These are phyloP conservation scores for Fusarium compactum DNA, from an alignment of 2,329 filamentous ascomycete species.

Conservation along the genomic window DNA sequence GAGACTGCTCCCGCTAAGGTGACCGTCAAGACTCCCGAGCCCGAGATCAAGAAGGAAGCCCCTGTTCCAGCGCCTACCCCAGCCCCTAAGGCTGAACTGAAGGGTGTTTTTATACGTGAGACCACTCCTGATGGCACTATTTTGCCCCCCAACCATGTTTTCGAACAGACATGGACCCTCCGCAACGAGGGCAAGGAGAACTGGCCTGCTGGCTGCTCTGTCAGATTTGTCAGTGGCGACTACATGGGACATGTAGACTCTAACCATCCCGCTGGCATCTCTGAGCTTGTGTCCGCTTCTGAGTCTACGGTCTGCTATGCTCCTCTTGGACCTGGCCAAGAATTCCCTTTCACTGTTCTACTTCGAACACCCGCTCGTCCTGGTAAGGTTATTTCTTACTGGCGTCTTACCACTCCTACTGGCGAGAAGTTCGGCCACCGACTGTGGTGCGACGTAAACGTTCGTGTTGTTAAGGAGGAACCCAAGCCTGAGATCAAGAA, in stretches of 20 bases:
- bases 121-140: constrained; percentile 81
- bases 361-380: constrained; percentile 83
- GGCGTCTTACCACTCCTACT: constrained; percentile 87
- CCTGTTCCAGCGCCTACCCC: constrained; percentile 37
- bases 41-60: constrained; percentile 45
- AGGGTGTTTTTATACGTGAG: constrained; percentile 79
- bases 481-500: constrained; percentile 46
- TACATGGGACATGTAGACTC: constrained; percentile 95
- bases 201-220: constrained; percentile 91
- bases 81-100: constrained; percentile 52
- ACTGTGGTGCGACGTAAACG: constrained; percentile 92
- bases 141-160: constrained; percentile 76
- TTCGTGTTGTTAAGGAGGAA: constrained; percentile 61
- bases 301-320: constrained; percentile 83
- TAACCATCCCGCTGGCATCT: constrained; percentile 80
- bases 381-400: constrained; percentile 92
- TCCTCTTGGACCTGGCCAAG: constrained; percentile 78
- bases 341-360: constrained; percentile 83
- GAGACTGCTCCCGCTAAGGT: constrained; percentile 51
- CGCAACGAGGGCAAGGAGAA: constrained; percentile 81
- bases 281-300: constrained; percentile 80
- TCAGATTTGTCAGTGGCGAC: constrained; percentile 93
- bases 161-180: constrained; percentile 92
- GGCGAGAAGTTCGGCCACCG: constrained; percentile 90
- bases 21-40: constrained; percentile 13